Evolutionary conservation across 1,284 basidiomycete species (phyloP).

Genomic region (Rhodofomes roseus): DNA sequence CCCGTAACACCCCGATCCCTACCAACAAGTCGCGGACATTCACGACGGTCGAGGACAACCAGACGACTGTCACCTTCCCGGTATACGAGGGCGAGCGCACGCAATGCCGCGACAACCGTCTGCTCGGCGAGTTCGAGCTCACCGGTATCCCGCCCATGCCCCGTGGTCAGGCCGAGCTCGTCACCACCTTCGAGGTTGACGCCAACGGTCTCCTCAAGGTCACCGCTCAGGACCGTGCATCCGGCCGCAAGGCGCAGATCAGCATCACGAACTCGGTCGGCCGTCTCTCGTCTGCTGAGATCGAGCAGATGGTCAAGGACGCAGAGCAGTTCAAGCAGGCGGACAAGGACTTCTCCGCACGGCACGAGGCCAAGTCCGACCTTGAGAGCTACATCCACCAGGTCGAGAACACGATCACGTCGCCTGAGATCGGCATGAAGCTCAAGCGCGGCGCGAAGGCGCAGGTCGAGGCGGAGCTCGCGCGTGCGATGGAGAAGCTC

Average conservation of each 20-base stretch:
- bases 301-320: constrained; percentile 98
- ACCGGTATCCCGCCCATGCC: constrained; percentile 96
- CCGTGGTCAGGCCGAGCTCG: constrained; percentile 93
- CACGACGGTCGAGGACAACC: constrained; percentile 98
- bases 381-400: constrained; percentile 95
- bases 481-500: constrained; percentile 93
- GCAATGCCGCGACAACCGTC: constrained; percentile 94
- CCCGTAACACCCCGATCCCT: constrained; percentile 96
- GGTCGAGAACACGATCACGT: constrained; percentile 90
- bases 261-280: constrained; percentile 96
- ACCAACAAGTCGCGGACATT: constrained; percentile 96
- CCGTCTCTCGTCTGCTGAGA: constrained; percentile 91
- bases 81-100: constrained; percentile 99
- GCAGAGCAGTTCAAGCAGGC: constrained; percentile 95
- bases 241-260: constrained; percentile 95
- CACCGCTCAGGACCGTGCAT: constrained; percentile 91
- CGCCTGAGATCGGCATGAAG: constrained; percentile 94
- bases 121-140: constrained; percentile 96
- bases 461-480: constrained; percentile 93
- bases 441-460: constrained; percentile 93
- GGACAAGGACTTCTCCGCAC: constrained; percentile 95
- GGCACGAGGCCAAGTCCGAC: constrained; percentile 95
- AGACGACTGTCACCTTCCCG: constrained; percentile 96
- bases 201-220: constrained; percentile 97
- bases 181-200: constrained; percentile 96